phyloP scores from a whole-genome alignment of 1,139 yeast genomes.

The Kluyveromyces sp. region DNA sequence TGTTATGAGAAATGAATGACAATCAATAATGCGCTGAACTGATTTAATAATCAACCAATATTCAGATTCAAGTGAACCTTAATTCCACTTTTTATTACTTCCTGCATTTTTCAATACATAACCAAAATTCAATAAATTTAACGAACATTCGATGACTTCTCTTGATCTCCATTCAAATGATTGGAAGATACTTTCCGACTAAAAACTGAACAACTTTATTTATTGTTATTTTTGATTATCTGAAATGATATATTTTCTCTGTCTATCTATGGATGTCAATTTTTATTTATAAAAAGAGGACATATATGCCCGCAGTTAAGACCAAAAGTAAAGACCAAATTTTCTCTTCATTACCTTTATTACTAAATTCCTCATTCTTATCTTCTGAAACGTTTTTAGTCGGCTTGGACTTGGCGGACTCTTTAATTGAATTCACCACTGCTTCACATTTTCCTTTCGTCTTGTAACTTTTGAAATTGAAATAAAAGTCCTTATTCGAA shows the following conservation, averaged over 20 bases:
- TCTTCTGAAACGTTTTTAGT: not conserved
- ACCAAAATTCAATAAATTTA: conserved; percentile 1
- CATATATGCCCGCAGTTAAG: not conserved
- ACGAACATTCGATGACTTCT: not conserved
- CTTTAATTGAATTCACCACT: not conserved
- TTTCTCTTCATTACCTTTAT: not conserved
- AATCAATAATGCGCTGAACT: no score
- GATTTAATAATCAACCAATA: no score
- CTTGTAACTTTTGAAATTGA: conserved; percentile 12
- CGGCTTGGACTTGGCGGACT: not conserved
- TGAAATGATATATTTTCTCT: not conserved
- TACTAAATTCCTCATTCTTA: not conserved
- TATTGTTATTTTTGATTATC: no score
- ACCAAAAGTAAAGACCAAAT: not conserved
- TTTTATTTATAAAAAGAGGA: not conserved
- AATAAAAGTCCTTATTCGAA: conserved; percentile 14
- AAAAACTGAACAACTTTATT: no score
- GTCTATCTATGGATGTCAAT: not conserved
- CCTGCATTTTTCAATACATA: not conserved
- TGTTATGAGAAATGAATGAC: not conserved
- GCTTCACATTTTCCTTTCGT: conserved; percentile 3
- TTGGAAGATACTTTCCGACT: no score
- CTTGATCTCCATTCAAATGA: no score
- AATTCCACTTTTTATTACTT: not conserved
- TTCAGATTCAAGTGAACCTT: no score